These are phyloP conservation scores for Rhizopogon roseolus DNA, from an alignment of 768 basidiomycete genomes.

Conservation along the genomic window DNA sequence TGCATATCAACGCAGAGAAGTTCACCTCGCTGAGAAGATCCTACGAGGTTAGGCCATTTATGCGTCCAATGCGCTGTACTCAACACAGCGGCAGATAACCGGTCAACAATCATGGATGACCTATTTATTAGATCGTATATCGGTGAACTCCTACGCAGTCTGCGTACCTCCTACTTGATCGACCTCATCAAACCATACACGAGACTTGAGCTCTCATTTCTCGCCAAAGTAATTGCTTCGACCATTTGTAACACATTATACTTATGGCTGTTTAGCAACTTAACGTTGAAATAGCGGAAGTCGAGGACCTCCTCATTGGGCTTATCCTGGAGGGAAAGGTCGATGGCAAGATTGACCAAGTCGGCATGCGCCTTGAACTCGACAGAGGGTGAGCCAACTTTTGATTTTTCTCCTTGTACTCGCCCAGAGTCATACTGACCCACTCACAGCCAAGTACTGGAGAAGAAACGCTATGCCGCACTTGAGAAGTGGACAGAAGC, in stretches of 20 bases:
- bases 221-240: constrained; percentile 66
- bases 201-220: constrained; percentile 85
- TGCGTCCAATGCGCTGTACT: background rate
- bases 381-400: constrained; percentile 66
- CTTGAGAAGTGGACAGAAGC: constrained; percentile 79
- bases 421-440: constrained; percentile 8
- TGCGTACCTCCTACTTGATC: constrained; percentile 95
- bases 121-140: constrained; percentile 93
- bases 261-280: constrained; percentile 63
- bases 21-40: constrained; percentile 96
- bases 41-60: constrained; percentile 55
- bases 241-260: background rate
- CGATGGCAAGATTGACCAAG: constrained; percentile 95
- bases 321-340: constrained; percentile 97
- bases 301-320: constrained; percentile 89
- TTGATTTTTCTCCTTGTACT: background rate
- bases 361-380: constrained; percentile 87
- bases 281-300: constrained; percentile 87
- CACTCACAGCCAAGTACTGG: constrained; percentile 72
- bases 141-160: constrained; percentile 88
- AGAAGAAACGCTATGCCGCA: constrained; percentile 81
- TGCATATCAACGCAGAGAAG: constrained; percentile 94
- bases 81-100: constrained; percentile 60
- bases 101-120: constrained; percentile 94
- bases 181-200: constrained; percentile 99